A percentile compares a stretch with the other conserved stretches of the same genome.
phyloP scores from a whole-genome alignment of 805 yeast species.

The Kazachstania kunashirensis region DNA sequence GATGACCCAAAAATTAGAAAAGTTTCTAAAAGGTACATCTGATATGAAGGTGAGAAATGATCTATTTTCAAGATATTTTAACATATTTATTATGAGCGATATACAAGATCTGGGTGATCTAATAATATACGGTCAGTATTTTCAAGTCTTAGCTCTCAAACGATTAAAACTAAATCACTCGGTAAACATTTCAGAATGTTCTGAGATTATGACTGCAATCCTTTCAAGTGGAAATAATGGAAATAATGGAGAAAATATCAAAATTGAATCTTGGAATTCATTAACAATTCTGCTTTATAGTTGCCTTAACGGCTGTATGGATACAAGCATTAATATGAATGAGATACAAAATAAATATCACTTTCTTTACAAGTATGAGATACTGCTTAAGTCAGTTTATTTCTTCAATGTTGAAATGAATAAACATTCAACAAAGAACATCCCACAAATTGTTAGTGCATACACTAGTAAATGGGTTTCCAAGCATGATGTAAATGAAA shows the following conservation, averaged over 20 bases:
- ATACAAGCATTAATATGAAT: too few species aligned
- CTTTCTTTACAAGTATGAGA: conserved; percentile 21
- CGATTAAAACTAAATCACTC: conserved; percentile 8
- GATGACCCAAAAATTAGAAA: conserved; percentile 13
- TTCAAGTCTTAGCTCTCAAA: conserved; percentile 8
- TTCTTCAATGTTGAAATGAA: conserved; percentile 29
- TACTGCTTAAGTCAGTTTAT: conserved; percentile 28
- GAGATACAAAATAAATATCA: conserved; percentile 16
- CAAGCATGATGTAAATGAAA: not conserved
- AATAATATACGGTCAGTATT: conserved; percentile 11
- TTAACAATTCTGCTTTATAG: conserved; percentile 16
- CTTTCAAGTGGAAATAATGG: not conserved
- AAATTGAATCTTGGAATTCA: conserved; percentile 16
- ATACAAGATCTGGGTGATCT: conserved; percentile 6
- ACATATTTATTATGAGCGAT: conserved; percentile 10
- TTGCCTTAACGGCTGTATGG: conserved; percentile 6
- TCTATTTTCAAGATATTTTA: conserved; percentile 17
- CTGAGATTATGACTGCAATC: conserved; percentile 20
- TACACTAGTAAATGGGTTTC: conserved; percentile 28
- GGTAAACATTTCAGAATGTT: conserved; percentile 9
- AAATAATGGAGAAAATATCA: not conserved
- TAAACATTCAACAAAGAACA: conserved; percentile 24
- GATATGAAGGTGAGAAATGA: conserved; percentile 7
- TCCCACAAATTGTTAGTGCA: conserved; percentile 25
- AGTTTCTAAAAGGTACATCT: conserved; percentile 14